Conservation (phyloP, 345 rosid species). For the Lagerstroemia speciosa region DNA sequence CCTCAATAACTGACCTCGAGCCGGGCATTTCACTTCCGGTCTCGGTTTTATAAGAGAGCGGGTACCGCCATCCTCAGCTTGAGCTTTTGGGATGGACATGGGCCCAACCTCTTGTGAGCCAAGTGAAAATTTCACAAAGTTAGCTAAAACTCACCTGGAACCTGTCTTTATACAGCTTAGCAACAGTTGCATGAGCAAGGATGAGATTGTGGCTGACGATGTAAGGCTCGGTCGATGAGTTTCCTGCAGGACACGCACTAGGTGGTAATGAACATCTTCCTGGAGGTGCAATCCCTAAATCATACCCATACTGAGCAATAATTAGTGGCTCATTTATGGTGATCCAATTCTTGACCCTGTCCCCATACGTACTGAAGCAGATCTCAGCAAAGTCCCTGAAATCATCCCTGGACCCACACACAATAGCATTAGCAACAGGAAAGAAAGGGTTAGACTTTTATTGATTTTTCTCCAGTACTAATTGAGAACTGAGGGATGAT, state of each 20-base stretch:
- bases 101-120: too few relatives aligned
- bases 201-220: conserved; percentile 22
- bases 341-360: conserved; percentile 40
- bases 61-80: too few relatives aligned
- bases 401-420: conserved; percentile 28
- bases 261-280: conserved; percentile 25
- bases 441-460: not conserved
- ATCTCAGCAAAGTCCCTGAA: conserved; percentile 32
- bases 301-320: conserved; percentile 20
- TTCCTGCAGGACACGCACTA: conserved; percentile 17
- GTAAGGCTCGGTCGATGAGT: conserved; percentile 37
- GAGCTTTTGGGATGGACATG: too few relatives aligned
- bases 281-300: conserved; percentile 11
- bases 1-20: too few relatives aligned
- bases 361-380: conserved; percentile 36
- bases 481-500: not conserved
- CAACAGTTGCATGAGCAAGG: conserved; percentile 35
- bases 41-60: too few relatives aligned
- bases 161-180: conserved; percentile 23
- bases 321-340: conserved; percentile 37
- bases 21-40: too few relatives aligned
- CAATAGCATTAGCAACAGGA: not conserved
- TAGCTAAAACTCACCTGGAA: conserved; percentile 14
- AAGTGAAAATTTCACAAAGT: too few relatives aligned
- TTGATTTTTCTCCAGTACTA: not conserved